Evolutionary conservation across 345 rosid genomes (phyloP).

Genomic region (Nephelium lappaceum): DNA sequence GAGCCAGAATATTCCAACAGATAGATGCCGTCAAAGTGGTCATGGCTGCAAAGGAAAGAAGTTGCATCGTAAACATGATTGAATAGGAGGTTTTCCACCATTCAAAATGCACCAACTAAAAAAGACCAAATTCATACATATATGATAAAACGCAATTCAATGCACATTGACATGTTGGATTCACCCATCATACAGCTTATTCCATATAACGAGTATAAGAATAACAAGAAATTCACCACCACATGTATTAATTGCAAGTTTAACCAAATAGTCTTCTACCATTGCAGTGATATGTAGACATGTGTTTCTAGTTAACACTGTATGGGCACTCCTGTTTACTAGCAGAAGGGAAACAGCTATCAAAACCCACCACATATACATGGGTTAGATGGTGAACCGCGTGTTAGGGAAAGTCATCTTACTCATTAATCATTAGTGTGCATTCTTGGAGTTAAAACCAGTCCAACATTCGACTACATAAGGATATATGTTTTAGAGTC

Average conservation of each 20-base stretch:
- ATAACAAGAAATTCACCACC: not conserved
- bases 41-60: constrained; percentile 63
- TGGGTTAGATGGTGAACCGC: not conserved
- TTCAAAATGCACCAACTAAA: not conserved
- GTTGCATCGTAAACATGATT: constrained; percentile 10
- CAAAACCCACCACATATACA: not conserved
- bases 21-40: constrained; percentile 70
- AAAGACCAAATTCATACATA: not conserved
- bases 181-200: not conserved
- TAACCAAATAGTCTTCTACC: not conserved
- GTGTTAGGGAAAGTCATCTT: not conserved
- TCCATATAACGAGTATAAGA: not conserved
- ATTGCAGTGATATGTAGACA: not conserved
- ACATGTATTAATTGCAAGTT: not conserved
- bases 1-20: constrained; percentile 95
- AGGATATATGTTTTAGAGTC: not conserved
- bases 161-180: not conserved
- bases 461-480: not conserved
- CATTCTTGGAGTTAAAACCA: not conserved
- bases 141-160: not conserved
- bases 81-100: constrained; percentile 11
- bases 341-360: not conserved
- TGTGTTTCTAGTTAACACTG: not conserved
- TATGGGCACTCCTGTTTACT: not conserved
- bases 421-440: not conserved